Percentiles rank a stretch among this genome's conserved stretches.
Conservation (phyloP, 352 stramenopile genomes). For the Phytophthora ramorum region DNA sequence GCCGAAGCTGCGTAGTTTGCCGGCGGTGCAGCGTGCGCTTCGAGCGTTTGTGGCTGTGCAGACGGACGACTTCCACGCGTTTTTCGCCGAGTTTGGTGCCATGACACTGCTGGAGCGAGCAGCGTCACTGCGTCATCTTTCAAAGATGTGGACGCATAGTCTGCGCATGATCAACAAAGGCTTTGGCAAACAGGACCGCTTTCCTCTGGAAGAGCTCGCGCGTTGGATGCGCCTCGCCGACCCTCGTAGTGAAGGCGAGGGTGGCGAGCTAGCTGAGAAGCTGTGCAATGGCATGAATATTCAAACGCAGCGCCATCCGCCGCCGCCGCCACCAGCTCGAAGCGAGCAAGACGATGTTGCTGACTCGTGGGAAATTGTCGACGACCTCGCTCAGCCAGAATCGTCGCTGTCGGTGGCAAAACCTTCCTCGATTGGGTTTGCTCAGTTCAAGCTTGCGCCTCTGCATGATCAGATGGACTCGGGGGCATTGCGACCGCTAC, state of each 20-base stretch:
- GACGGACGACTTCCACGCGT: conserved; percentile 47
- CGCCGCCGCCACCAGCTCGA: not conserved
- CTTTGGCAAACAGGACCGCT: conserved; percentile 65
- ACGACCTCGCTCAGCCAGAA: conserved; percentile 1
- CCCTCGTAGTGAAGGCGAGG: conserved; percentile 16
- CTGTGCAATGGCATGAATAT: conserved; percentile 61
- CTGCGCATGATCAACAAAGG: conserved; percentile 67
- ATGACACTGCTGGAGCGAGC: conserved; percentile 56
- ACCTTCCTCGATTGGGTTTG: conserved; percentile 25
- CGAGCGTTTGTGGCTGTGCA: conserved; percentile 65
- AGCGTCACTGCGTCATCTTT: conserved; percentile 47
- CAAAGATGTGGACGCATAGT: conserved; percentile 41
- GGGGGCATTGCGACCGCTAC: conserved; percentile 15
- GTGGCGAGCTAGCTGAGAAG: conserved; percentile 22
- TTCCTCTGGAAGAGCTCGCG: conserved; percentile 51
- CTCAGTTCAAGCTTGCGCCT: conserved; percentile 46
- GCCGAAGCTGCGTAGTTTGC: conserved; percentile 13
- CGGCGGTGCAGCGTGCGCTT: conserved; percentile 45
- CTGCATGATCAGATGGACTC: conserved; percentile 35
- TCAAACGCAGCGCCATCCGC: conserved; percentile 35
- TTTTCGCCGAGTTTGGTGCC: conserved; percentile 29
- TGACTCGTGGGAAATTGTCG: conserved; percentile 39
- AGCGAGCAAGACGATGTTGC: conserved; percentile 3
- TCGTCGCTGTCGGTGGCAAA: conserved; percentile 9
- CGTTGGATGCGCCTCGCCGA: conserved; percentile 35